phyloP scores from a whole-genome alignment of 1,139 yeast species.

The Zygosaccharomyces pseudobailii region DNA sequence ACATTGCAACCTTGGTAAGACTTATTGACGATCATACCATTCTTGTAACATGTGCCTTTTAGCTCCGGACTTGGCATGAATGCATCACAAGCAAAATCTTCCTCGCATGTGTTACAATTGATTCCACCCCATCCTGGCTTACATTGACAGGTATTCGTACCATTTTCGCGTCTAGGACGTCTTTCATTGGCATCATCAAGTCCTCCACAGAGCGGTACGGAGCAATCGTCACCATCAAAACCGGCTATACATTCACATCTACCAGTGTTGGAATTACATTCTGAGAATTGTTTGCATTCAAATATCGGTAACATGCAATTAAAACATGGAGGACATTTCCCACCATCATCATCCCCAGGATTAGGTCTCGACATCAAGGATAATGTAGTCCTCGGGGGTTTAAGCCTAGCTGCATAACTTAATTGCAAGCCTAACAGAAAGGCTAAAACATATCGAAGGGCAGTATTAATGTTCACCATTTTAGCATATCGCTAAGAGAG shows the following conservation, averaged over 20 bases:
- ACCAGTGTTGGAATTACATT: slow-evolving; percentile 82
- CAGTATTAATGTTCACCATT: background rate
- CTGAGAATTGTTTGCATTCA: slow-evolving; percentile 83
- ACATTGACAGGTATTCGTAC: slow-evolving; percentile 57
- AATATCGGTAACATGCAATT: slow-evolving; percentile 91
- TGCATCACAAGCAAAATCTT: slow-evolving; percentile 71
- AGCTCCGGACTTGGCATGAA: slow-evolving; percentile 79
- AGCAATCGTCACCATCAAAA: slow-evolving; percentile 90
- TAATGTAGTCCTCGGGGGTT: background rate
- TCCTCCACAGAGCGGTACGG: slow-evolving; percentile 84
- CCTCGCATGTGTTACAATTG: slow-evolving; percentile 79
- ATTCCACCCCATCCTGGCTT: slow-evolving; percentile 88
- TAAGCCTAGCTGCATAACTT: background rate
- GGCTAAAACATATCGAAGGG: background rate
- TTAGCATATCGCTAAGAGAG: background rate
- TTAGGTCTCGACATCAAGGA: background rate
- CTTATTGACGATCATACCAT: slow-evolving; percentile 79
- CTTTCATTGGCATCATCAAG: slow-evolving; percentile 58
- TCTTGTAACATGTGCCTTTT: slow-evolving; percentile 81
- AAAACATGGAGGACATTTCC: slow-evolving; percentile 78
- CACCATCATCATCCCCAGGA: slow-evolving; percentile 29
- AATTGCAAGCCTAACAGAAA: background rate
- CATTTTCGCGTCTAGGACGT: slow-evolving; percentile 55
- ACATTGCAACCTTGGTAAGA: slow-evolving; percentile 93
- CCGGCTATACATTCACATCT: slow-evolving; percentile 90